Evolutionary conservation across 169 alveolate species (phyloP).

Genomic region (Babesia bigemina): DNA sequence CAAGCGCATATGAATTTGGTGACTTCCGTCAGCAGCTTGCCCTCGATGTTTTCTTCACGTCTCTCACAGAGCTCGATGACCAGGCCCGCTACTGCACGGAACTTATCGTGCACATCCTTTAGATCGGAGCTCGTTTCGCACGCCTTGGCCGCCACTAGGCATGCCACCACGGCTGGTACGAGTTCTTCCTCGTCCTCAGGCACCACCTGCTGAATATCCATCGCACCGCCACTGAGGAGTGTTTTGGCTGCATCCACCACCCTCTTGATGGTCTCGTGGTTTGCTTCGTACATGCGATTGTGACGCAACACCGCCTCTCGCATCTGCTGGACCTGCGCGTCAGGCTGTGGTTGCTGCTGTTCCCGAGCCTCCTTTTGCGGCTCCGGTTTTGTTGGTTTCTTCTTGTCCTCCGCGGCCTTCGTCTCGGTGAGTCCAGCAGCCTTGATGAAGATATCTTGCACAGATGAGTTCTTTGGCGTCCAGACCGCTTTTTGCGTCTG

Average conservation of each 20-base stretch:
- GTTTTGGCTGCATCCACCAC: conserved; percentile 39
- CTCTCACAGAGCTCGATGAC: conserved; percentile 24
- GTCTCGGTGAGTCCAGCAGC: conserved; percentile 56
- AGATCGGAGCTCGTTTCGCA: conserved; percentile 45
- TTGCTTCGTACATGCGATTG: conserved; percentile 49
- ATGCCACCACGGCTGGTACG: conserved; percentile 64
- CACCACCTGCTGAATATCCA: conserved; percentile 5
- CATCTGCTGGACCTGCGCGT: conserved; percentile 17
- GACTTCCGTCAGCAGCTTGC: conserved; percentile 50
- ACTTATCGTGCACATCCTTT: conserved; percentile 29
- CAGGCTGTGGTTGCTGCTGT: conserved; percentile 13
- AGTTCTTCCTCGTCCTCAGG: conserved; percentile 51
- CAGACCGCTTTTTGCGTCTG: conserved; percentile 4
- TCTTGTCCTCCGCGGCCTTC: conserved; percentile 5
- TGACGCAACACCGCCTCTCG: conserved; percentile 48
- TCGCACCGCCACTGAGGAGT: conserved; percentile 15
- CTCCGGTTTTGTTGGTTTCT: conserved; percentile 18
- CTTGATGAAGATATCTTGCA: conserved; percentile 58
- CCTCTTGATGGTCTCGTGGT: conserved; percentile 29
- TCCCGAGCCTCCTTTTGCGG: conserved; percentile 13
- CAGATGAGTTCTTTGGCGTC: conserved; percentile 20
- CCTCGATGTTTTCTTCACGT: conserved; percentile 29
- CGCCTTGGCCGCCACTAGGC: conserved; percentile 45
- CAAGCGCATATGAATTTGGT: conserved; percentile 52
- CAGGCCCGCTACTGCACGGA: conserved; percentile 29